A percentile compares a stretch with the other conserved stretches of the same genome.
phyloP scores from a whole-genome alignment of 371 early-diverging fungal species.

The Homolaphlyctis polyrhiza region DNA sequence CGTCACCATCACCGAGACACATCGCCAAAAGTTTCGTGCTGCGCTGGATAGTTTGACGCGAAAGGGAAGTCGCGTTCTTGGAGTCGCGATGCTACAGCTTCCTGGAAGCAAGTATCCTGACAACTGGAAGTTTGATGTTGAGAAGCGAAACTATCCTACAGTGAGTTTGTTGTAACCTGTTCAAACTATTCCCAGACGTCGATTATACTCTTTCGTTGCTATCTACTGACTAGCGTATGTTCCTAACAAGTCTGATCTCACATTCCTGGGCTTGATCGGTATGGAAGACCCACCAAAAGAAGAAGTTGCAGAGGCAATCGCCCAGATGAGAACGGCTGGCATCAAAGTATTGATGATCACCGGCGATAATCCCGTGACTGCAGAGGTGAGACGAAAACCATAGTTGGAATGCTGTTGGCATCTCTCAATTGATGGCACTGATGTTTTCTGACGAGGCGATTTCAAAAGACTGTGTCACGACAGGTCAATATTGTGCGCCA shows the following conservation, averaged over 20 bases:
- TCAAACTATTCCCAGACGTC: too few relatives aligned
- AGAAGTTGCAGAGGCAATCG: conserved; percentile 39
- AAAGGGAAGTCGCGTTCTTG: conserved; percentile 47
- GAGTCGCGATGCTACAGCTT: conserved; percentile 34
- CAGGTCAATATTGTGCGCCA: background rate
- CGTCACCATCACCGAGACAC: conserved; percentile 18
- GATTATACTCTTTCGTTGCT: too few relatives aligned
- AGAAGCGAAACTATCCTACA: conserved; percentile 41
- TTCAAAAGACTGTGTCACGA: conserved; percentile 4
- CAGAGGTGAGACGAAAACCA: conserved; percentile 22
- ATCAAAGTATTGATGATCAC: conserved; percentile 51
- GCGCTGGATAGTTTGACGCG: conserved; percentile 36
- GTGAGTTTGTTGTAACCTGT: conserved; percentile 19
- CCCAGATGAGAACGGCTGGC: conserved; percentile 39
- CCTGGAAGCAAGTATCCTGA: conserved; percentile 39
- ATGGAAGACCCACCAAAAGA: conserved; percentile 50
- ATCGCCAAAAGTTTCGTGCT: conserved; percentile 16
- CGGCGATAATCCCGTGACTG: conserved; percentile 51
- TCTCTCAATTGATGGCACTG: background rate
- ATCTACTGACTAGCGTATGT: too few relatives aligned
- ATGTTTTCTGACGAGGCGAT: background rate
- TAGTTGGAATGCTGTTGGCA: background rate
- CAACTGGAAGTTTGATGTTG: conserved; percentile 36
- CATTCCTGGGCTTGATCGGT: conserved; percentile 34
- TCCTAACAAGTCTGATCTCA: too few relatives aligned